phyloP scores from a whole-genome alignment of 148 eudicot species.

The Rhododendron vialii region DNA sequence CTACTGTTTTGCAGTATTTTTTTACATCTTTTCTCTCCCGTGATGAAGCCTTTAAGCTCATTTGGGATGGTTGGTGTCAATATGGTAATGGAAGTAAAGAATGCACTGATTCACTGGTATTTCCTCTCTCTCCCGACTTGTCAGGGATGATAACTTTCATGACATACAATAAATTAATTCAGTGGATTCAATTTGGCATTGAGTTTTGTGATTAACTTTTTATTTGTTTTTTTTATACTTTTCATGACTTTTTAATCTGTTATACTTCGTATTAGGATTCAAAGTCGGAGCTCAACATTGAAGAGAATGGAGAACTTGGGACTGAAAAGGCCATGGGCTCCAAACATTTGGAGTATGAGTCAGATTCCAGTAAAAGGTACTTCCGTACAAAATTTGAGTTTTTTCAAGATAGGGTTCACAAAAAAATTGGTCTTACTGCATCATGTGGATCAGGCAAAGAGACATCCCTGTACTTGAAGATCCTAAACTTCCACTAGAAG shows the following conservation, averaged over 20 bases:
- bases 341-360: conserved; percentile 28
- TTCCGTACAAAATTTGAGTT: not conserved
- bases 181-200: not conserved
- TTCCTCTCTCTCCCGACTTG: conserved; percentile 4
- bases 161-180: not conserved
- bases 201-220: not conserved
- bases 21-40: conserved; percentile 95
- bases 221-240: not conserved
- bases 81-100: conserved; percentile 39
- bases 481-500: conserved; percentile 24
- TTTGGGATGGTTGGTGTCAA: conserved; percentile 71
- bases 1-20: conserved; percentile 53
- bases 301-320: conserved; percentile 36
- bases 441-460: conserved; percentile 36
- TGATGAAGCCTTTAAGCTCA: conserved; percentile 89
- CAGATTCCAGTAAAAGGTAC: conserved; percentile 49
- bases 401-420: not conserved
- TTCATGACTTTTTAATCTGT: not conserved
- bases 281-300: conserved; percentile 38
- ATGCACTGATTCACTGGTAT: conserved; percentile 50
- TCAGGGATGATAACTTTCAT: conserved; percentile 5
- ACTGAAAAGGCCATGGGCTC: conserved; percentile 36
- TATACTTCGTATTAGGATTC: conserved; percentile 33
- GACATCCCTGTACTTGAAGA: conserved; percentile 42
- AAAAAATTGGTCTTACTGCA: conserved; percentile 12